Conservation (phyloP, 345 rosid genomes). For the Triadica sebifera region DNA sequence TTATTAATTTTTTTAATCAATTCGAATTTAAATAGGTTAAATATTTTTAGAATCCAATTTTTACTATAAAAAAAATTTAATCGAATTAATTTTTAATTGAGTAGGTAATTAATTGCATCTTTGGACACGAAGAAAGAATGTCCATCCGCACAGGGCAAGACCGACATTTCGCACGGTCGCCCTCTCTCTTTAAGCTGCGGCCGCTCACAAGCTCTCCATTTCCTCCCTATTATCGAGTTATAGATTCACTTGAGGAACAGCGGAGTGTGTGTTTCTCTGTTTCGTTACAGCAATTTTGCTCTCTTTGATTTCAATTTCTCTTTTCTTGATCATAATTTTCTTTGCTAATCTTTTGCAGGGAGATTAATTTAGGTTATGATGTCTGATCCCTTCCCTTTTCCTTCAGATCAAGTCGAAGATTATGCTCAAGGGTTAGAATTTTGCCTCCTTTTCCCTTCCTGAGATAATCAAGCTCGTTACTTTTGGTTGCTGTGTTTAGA, state of each 20-base stretch:
- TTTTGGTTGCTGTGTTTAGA: no score
- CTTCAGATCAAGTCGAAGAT: constrained; percentile 5
- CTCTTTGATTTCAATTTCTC: not conserved
- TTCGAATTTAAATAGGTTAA: no score
- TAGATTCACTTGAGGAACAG: not conserved
- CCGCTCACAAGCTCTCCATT: not conserved
- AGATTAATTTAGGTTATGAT: not conserved
- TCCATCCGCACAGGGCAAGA: not conserved
- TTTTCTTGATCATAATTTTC: not conserved
- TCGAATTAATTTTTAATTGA: no score
- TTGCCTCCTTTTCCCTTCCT: not conserved
- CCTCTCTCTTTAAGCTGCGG: not conserved
- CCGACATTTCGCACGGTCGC: not conserved
- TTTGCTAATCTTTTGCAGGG: not conserved
- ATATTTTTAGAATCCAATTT: no score
- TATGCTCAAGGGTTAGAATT: constrained; percentile 16
- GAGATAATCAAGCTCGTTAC: no score
- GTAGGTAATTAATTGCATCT: no score
- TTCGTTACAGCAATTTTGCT: not conserved
- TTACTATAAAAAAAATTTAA: no score
- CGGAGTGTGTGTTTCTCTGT: not conserved
- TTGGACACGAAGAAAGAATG: no score
- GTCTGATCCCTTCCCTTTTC: constrained; percentile 6
- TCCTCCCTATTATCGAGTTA: not conserved
- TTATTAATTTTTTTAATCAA: no score